Percentiles rank a stretch among this genome's conserved stretches.
phyloP scores from a whole-genome alignment of 345 rosid species.

The Salix dunnii region DNA sequence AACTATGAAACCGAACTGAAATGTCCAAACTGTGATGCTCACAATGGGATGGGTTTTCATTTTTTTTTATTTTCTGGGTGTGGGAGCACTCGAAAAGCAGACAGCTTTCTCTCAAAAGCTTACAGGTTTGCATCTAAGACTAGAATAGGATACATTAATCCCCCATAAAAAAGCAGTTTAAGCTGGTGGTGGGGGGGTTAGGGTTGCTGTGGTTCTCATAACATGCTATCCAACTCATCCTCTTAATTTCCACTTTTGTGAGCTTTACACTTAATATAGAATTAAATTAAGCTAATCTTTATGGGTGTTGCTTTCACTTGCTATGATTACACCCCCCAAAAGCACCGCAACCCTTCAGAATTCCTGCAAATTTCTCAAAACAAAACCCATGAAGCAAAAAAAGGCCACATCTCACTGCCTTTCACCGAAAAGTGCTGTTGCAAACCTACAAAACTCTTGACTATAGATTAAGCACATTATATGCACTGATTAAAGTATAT shows the following conservation, averaged over 20 bases:
- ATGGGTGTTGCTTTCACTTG: constrained; percentile 31
- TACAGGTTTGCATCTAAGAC: not conserved
- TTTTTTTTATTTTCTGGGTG: not conserved
- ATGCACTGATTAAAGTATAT: constrained; percentile 37
- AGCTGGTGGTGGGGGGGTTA: not conserved
- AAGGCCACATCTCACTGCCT: constrained; percentile 25
- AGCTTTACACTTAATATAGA: constrained; percentile 34
- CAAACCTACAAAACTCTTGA: constrained; percentile 37
- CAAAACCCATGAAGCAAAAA: constrained; percentile 17
- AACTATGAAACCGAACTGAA: not conserved
- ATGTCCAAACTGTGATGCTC: not conserved
- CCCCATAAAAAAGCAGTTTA: not conserved
- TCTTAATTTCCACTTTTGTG: constrained; percentile 20
- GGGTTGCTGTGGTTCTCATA: constrained; percentile 19
- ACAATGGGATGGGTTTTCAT: not conserved
- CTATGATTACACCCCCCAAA: constrained; percentile 51
- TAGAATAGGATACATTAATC: not conserved
- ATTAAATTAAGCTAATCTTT: constrained; percentile 27
- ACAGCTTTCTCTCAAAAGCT: not conserved
- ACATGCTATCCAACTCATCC: constrained; percentile 34
- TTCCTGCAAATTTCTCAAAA: constrained; percentile 42
- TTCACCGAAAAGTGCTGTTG: constrained; percentile 59
- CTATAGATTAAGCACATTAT: constrained; percentile 42
- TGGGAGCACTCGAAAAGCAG: not conserved
- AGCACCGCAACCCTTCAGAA: constrained; percentile 50